These are phyloP conservation scores for Butyriboletus loyo DNA, from an alignment of 768 basidiomycete genomes.

Conservation along the genomic window DNA sequence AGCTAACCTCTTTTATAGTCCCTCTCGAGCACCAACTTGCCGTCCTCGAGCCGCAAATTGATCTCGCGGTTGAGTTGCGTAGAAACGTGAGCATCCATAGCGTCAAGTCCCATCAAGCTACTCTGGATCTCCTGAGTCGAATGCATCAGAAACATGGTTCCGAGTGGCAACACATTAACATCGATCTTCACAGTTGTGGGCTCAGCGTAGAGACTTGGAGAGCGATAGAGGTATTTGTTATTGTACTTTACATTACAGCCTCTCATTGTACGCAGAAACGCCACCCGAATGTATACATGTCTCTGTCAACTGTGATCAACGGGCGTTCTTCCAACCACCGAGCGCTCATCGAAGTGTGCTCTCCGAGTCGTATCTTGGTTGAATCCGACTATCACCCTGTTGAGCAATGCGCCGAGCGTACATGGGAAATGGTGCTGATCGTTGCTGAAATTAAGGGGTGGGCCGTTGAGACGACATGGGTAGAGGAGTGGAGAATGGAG, in stretches of 20 bases:
- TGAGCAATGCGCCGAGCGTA: slow-evolving; percentile 50
- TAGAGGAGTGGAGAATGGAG: slow-evolving; percentile 30
- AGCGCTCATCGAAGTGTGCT: slow-evolving; percentile 61
- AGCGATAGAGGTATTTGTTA: slow-evolving; percentile 60
- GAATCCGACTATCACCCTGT: slow-evolving; percentile 85
- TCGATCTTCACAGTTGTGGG: slow-evolving; percentile 91
- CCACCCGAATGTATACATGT: slow-evolving; percentile 79
- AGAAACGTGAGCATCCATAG: slow-evolving; percentile 87
- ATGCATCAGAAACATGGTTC: slow-evolving; percentile 57
- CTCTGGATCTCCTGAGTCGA: slow-evolving; percentile 58
- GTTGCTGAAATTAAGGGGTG: slow-evolving; percentile 79
- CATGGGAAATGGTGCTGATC: slow-evolving; percentile 74
- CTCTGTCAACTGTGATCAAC: slow-evolving; percentile 85
- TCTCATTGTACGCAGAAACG: slow-evolving; percentile 45
- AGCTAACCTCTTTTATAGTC: slow-evolving; percentile 73
- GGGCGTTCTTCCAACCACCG: slow-evolving; percentile 61
- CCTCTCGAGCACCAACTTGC: slow-evolving; percentile 78
- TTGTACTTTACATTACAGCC: neutral
- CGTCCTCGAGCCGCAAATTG: slow-evolving; percentile 81
- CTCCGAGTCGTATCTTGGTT: slow-evolving; percentile 67
- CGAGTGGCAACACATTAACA: slow-evolving; percentile 62
- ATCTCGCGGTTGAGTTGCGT: slow-evolving; percentile 74
- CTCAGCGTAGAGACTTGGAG: slow-evolving; percentile 74
- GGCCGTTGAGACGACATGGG: slow-evolving; percentile 64
- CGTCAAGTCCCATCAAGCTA: slow-evolving; percentile 71